Percentiles rank a stretch among this genome's conserved stretches.
Evolutionary conservation across 139 green algal species (phyloP).

Genomic region (Tetraselmis chui): DNA sequence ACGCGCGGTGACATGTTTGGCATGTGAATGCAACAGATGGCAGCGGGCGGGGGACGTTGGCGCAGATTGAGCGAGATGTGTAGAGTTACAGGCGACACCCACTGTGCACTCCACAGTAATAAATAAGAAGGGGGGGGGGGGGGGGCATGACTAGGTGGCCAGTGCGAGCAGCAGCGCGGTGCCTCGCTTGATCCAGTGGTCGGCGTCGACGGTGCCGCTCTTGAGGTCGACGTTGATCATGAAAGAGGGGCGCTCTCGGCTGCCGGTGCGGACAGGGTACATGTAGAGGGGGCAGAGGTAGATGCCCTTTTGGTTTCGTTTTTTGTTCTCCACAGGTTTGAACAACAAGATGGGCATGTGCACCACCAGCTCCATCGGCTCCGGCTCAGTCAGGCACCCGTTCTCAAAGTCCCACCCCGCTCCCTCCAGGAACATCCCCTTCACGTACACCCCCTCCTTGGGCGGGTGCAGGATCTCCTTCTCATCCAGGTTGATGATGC

Average conservation of each 20-base stretch:
- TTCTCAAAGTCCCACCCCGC: constrained; percentile 78
- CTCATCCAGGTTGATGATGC: constrained; percentile 64
- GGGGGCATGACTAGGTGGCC: too few species aligned
- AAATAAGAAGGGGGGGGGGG: too few species aligned
- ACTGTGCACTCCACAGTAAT: too few species aligned
- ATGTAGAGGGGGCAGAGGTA: constrained; percentile 80
- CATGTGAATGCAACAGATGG: too few species aligned
- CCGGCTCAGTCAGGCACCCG: constrained; percentile 69
- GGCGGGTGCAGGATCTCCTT: constrained; percentile 58
- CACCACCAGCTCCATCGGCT: constrained; percentile 85
- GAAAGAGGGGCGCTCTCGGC: constrained; percentile 69
- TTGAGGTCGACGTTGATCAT: constrained; percentile 74
- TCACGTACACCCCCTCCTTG: constrained; percentile 80
- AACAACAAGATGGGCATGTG: constrained; percentile 82
- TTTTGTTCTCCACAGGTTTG: constrained; percentile 79
- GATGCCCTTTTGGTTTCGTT: constrained; percentile 51
- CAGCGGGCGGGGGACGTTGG: too few species aligned
- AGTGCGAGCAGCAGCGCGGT: constrained; percentile 68
- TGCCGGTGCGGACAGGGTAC: constrained; percentile 71
- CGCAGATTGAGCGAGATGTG: too few species aligned
- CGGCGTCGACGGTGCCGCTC: constrained; percentile 51
- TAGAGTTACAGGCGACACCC: too few species aligned
- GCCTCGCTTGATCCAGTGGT: constrained; percentile 75
- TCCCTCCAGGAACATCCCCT: constrained; percentile 74
- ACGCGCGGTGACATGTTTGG: too few species aligned